Conservation (phyloP, 306 rosid species). For the Quercus parvula region DNA sequence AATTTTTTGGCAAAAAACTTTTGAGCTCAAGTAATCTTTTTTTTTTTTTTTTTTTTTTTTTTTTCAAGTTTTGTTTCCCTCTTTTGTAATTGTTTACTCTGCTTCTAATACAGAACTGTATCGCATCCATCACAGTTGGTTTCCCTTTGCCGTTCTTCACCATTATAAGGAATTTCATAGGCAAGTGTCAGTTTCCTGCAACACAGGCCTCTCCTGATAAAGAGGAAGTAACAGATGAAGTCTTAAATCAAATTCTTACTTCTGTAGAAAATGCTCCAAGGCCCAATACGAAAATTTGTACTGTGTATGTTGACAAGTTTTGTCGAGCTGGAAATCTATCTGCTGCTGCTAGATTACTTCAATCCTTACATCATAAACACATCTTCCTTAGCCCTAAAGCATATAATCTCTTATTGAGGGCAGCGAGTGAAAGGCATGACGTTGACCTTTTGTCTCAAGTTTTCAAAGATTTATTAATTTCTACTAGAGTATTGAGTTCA, state of each 20-base stretch:
- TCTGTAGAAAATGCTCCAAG: constrained; percentile 30
- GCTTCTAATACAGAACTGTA: constrained; percentile 9
- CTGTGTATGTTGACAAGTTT: constrained; percentile 32
- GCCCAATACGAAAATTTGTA: constrained; percentile 21
- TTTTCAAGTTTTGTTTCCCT: not conserved
- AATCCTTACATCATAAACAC: constrained; percentile 37
- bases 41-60: too few species aligned
- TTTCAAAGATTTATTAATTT: constrained; percentile 46
- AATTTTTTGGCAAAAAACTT: not conserved
- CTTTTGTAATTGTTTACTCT: not conserved
- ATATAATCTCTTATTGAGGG: constrained; percentile 41
- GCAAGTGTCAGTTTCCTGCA: constrained; percentile 33
- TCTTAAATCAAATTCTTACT: constrained; percentile 40
- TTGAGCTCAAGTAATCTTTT: not conserved
- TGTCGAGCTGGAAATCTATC: constrained; percentile 43
- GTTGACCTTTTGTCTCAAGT: constrained; percentile 43
- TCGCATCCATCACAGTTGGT: constrained; percentile 20
- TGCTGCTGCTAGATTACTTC: constrained; percentile 40
- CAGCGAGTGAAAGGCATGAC: constrained; percentile 56
- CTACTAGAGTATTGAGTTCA: constrained; percentile 38
- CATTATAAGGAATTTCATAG: constrained; percentile 13
- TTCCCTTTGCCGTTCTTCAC: constrained; percentile 21
- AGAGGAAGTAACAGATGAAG: constrained; percentile 29
- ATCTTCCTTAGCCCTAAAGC: constrained; percentile 27
- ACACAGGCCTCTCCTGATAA: constrained; percentile 41